A percentile compares a stretch with the other conserved stretches of the same genome.
These are phyloP conservation scores for Kandelia obovata DNA, from an alignment of 345 rosid genomes.

Conservation along the genomic window DNA sequence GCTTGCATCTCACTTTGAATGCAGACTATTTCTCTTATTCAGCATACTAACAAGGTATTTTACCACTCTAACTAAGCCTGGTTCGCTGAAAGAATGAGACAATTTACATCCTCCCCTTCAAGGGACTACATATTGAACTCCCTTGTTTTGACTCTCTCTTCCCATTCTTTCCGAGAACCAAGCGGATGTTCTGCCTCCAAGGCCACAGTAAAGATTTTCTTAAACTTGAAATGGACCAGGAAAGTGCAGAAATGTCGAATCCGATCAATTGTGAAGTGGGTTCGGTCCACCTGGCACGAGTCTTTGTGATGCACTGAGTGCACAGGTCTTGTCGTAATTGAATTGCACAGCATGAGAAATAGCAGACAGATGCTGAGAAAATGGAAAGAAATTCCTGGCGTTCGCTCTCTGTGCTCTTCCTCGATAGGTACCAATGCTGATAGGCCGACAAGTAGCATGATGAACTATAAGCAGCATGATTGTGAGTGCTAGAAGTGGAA, in stretches of 20 bases:
- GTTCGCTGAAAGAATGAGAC: background rate
- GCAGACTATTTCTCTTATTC: background rate
- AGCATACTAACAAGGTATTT: background rate
- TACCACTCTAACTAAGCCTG: background rate
- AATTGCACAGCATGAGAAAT: constrained; percentile 9
- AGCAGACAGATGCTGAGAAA: constrained; percentile 15
- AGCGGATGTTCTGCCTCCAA: background rate
- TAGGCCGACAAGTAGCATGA: constrained; percentile 26
- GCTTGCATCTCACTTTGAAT: background rate
- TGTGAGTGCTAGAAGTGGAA: constrained; percentile 18
- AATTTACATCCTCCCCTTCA: background rate
- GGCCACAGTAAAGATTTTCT: background rate
- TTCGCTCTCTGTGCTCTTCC: constrained; percentile 11
- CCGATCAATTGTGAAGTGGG: constrained; percentile 52
- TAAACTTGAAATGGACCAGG: background rate
- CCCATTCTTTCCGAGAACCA: constrained; percentile 24
- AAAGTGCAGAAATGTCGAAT: background rate
- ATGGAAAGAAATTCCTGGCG: constrained; percentile 9
- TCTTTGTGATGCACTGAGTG: constrained; percentile 18
- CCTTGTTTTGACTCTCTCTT: background rate
- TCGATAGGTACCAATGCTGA: constrained; percentile 4
- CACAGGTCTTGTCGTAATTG: constrained; percentile 6
- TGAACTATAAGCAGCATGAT: constrained; percentile 22
- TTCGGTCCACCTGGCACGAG: constrained; percentile 54
- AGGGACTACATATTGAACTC: no score